Base-by-base conservation (phyloP, 306 rosid species). In the Lagenaria siceraria region DNA sequence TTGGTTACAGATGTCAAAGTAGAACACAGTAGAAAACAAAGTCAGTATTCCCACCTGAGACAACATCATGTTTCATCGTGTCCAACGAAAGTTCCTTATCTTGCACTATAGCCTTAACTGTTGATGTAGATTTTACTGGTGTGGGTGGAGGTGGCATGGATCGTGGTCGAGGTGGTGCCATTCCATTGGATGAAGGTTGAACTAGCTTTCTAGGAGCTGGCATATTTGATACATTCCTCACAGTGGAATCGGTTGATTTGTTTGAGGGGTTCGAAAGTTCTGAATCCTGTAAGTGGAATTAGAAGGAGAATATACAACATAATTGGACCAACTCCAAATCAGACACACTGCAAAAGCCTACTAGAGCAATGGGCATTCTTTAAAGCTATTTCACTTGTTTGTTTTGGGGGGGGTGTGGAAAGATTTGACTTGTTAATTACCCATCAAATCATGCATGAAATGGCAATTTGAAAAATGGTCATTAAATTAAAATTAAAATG, bases 191-290 rank as follows among this genome's bases (percentile, higher is more conserved):
- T 75, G 84, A 65, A 17, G 85, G 78, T 64, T 78, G 87, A 77
- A 81, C 78, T 85, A 90, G 78, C 88, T 87, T 95, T 96, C 85
- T 92, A 65, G 97, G 96, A 79, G 91, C 86, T 10, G 96, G 97
- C 96, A 90, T 88, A 72, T 82, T 88, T 13, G 92, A 88, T 76
- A 86, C 78, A 88, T 87, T 89, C 87, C 90, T 95, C 83, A 83
- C 82, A 65, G 77, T 81, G 75, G 69, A 54, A 84, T 79, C 86
- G 33, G 81, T 82, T 66, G 68, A 81, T 59, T 31, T 78, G 78
- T 85, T 88, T 62, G 66, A 63, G 72, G 85, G 75, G 82, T 82
- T 85, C 60, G 29, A 59, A 75, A 80, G 48, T 80, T 89, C 84
- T 46, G 69, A 71, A 69, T 68, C 90, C 99, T 95, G 91, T 13